Evolutionary conservation across 2,329 filamentous ascomycete species (phyloP).

Genomic region (Colletotrichum graminicola): DNA sequence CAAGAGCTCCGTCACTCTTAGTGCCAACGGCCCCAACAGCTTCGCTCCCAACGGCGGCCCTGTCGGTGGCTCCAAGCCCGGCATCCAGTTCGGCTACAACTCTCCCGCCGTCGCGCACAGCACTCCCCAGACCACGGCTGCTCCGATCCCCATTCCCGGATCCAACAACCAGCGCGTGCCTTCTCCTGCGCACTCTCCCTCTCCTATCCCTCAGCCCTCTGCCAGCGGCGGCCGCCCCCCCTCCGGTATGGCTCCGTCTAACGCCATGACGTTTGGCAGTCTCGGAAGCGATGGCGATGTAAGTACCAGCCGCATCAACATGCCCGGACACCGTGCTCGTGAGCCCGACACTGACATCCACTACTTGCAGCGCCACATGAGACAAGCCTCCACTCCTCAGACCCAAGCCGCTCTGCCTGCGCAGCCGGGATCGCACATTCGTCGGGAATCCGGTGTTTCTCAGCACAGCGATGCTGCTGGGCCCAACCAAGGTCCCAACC

Average conservation of each 20-base stretch:
- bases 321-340: neutral
- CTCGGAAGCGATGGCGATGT: conserved; percentile 85
- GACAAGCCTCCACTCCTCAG: conserved; percentile 71
- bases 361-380: conserved; percentile 73
- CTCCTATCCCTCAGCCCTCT: conserved; percentile 90
- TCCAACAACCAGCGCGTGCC: conserved; percentile 74
- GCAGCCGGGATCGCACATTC: conserved; percentile 79
- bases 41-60: conserved; percentile 81
- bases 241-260: conserved; percentile 76
- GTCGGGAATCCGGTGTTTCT: conserved; percentile 75
- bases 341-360: conserved; percentile 6
- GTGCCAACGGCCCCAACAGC: conserved; percentile 81
- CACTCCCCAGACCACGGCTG: conserved; percentile 69
- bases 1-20: conserved; percentile 93
- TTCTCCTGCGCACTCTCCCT: conserved; percentile 89
- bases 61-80: conserved; percentile 68
- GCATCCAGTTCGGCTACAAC: conserved; percentile 87
- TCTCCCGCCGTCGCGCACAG: conserved; percentile 76
- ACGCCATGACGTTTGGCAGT: conserved; percentile 84
- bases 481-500: conserved; percentile 69
- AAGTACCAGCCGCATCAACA: conserved; percentile 57
- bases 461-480: conserved; percentile 69
- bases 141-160: conserved; percentile 73
- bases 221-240: conserved; percentile 89
- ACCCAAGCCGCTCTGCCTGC: conserved; percentile 70